These are phyloP conservation scores for Microbotryum scabiosae DNA, from an alignment of 1,284 basidiomycete species.

Conservation along the genomic window DNA sequence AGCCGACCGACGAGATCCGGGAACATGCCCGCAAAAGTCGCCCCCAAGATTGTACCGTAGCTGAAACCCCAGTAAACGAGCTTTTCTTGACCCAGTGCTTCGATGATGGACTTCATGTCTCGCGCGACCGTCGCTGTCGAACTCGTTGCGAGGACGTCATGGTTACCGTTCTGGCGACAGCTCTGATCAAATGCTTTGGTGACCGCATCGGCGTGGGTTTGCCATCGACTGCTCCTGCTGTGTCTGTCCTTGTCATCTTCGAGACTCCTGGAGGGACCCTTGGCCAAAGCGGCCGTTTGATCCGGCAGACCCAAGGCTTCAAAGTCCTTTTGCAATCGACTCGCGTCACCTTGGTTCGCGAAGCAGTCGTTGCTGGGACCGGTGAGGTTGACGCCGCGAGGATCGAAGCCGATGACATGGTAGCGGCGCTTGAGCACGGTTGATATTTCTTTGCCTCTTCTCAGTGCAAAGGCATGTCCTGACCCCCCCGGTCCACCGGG, in stretches of 20 bases:
- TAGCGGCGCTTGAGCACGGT: slow-evolving; percentile 12
- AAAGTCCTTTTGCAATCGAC: slow-evolving; percentile 12
- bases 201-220: slow-evolving; percentile 5
- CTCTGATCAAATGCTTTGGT: slow-evolving; percentile 6
- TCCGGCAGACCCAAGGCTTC: slow-evolving; percentile 11
- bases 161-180: slow-evolving; percentile 23
- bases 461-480: slow-evolving; percentile 5
- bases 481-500: slow-evolving; percentile 32
- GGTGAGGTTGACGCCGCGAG: slow-evolving; percentile 31
- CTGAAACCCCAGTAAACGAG: slow-evolving; percentile 35
- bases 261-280: background rate
- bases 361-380: slow-evolving; percentile 22
- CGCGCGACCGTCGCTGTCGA: slow-evolving; percentile 31
- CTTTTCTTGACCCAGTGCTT: slow-evolving; percentile 31
- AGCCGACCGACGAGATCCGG: slow-evolving; percentile 32
- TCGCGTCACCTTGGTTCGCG: slow-evolving; percentile 8
- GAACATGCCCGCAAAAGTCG: slow-evolving; percentile 36
- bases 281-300: background rate
- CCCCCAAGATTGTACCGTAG: slow-evolving; percentile 34
- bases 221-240: slow-evolving; percentile 2
- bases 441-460: background rate
- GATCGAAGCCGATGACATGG: slow-evolving; percentile 31
- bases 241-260: background rate
- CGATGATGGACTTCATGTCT: slow-evolving; percentile 33
- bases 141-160: slow-evolving; percentile 15